Evolutionary conservation across 331 rosid species (phyloP), one percentile per base, ranked within the genome.

Genomic region (Spiraea crenata): DNA sequence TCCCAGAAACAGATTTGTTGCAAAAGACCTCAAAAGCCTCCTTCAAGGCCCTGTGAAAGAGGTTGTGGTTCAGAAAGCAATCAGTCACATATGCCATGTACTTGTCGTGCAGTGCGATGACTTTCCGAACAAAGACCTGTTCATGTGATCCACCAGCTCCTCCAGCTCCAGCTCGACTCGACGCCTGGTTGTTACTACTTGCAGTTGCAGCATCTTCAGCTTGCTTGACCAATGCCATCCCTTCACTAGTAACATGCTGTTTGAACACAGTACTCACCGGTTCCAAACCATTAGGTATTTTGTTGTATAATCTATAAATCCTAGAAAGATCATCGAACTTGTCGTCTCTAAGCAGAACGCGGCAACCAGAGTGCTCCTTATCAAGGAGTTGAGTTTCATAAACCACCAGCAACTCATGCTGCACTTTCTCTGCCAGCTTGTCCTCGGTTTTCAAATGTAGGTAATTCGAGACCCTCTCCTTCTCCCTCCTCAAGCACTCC

Each of bases 171-270:
- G 63, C n/a, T 61, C 81, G 80, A 79, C 62, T 81, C 45, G 83
- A 56, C 42, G 83, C 48, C 86, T 84, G 86, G 31, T 25, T 25
- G 75, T 74, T 87, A 65, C 77, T 80, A 25, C 31, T 25, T 25
- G 31, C 31, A 69, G 77, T 79, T 50, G 88, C 66, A 67, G 82
- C 86, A 73, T 86, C 89, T 79, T 92, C 95, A 25, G 96, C 89
- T 48, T 74, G 95, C 74, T 87, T 90, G 71, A 89, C 88, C 86
- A 89, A 72, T 39, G 84, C 57, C 34, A 86, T 83, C 64, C 96
- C 98, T 76, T 92, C 98, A 47, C 78, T 83, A 41, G 86, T 86
- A 67, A 92, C 78, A 77, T 92, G 96, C 96, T 87, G 89, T 83
- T 86, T 86, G 71, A 92, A 90, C 45, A 81, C 81, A 75, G 57